Conservation (phyloP, 768 basidiomycete genomes). For the Panaeolus cyanescens region DNA sequence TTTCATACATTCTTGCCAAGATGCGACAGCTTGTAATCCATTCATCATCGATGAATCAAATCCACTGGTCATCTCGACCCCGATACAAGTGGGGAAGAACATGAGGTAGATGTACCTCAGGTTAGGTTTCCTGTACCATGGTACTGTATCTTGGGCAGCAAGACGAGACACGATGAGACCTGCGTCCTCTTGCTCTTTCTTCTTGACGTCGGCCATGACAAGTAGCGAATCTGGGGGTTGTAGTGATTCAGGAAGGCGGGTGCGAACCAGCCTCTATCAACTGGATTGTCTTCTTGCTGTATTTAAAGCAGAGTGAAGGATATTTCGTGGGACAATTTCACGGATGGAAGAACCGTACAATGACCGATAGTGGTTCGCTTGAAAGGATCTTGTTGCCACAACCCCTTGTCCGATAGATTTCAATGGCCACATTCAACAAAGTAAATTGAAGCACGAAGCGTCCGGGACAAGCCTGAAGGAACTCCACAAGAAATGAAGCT, state of each 20-base stretch:
- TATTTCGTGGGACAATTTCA: neutral
- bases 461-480: neutral
- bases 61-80: conserved; percentile 66
- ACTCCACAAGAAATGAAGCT: neutral
- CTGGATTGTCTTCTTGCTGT: neutral
- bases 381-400: neutral
- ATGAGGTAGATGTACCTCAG: conserved; percentile 55
- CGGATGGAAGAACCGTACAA: neutral
- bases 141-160: conserved; percentile 49
- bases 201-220: neutral
- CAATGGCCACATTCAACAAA: neutral
- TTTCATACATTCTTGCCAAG: conserved; percentile 55
- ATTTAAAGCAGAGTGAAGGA: neutral
- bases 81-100: conserved; percentile 61
- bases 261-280: neutral
- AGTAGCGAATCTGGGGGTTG: neutral
- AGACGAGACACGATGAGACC: conserved; percentile 36
- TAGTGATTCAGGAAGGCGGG: neutral
- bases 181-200: neutral
- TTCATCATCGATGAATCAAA: conserved; percentile 67
- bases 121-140: conserved; percentile 68
- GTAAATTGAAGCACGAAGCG: neutral
- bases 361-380: neutral
- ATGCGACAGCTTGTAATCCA: conserved; percentile 58
- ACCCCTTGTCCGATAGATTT: neutral